phyloP scores from a whole-genome alignment of 2,329 filamentous ascomycete species.

The Fusarium foetens region DNA sequence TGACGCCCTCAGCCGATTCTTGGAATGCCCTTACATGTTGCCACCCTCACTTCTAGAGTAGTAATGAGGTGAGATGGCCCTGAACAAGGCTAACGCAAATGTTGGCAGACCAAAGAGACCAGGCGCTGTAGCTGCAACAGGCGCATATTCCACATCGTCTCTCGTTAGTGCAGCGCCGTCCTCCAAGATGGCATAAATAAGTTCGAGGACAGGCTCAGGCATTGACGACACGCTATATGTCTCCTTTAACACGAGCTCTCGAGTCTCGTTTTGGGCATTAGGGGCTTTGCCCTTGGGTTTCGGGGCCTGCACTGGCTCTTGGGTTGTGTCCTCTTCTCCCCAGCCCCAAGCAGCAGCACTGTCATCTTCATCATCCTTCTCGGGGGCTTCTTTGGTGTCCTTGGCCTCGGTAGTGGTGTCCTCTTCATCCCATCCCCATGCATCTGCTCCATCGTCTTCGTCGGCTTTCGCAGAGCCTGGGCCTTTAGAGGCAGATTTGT shows the following conservation, averaged over 20 bases:
- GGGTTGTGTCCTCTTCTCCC: conserved; percentile 72
- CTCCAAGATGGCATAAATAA: conserved; percentile 69
- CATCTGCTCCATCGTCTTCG: conserved; percentile 66
- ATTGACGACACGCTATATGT: conserved; percentile 90
- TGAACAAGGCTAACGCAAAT: conserved; percentile 79
- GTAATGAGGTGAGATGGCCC: conserved; percentile 78
- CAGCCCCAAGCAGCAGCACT: conserved; percentile 82
- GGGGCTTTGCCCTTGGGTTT: conserved; percentile 19
- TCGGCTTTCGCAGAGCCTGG: conserved; percentile 30
- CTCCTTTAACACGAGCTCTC: conserved; percentile 83
- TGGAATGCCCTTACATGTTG: conserved; percentile 65
- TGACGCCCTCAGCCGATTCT: not conserved
- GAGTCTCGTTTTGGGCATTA: conserved; percentile 50
- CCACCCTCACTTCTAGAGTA: conserved; percentile 72
- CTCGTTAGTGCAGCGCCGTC: conserved; percentile 70
- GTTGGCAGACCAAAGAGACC: conserved; percentile 79
- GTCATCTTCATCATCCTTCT: conserved; percentile 57
- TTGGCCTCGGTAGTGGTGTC: conserved; percentile 44
- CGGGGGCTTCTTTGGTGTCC: conserved; percentile 12
- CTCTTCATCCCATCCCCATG: conserved; percentile 88
- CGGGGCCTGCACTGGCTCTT: conserved; percentile 38
- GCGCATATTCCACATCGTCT: conserved; percentile 61
- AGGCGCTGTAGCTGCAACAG: conserved; percentile 73
- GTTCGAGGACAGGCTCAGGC: conserved; percentile 78
- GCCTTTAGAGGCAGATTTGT: conserved; percentile 30